phyloP scores from a whole-genome alignment of 2,329 filamentous ascomycete species.

The Fusarium lyarnte region DNA sequence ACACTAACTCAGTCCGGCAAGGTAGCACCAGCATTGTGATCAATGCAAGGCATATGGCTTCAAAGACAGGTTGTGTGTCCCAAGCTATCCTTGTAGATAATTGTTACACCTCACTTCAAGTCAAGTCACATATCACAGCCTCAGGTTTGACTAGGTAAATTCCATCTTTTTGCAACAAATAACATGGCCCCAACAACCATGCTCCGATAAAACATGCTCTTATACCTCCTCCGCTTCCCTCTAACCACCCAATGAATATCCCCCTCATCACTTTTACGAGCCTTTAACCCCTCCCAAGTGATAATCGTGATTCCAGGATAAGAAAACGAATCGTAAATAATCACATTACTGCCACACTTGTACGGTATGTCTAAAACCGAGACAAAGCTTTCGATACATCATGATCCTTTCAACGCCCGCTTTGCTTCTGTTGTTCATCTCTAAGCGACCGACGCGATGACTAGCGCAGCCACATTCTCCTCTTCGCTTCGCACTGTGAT shows the following conservation, averaged over 20 bases:
- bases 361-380: constrained; percentile 44
- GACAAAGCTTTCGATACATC: constrained; percentile 46
- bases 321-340: constrained; percentile 34
- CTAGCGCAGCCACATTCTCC: constrained; percentile 84
- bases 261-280: constrained; percentile 9
- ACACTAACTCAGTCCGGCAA: not conserved
- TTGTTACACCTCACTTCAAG: not conserved
- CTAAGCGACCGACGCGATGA: constrained; percentile 86
- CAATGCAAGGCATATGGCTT: not conserved
- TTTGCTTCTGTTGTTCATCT: constrained; percentile 46
- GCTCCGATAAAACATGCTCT: constrained; percentile 34
- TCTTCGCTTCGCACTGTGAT: constrained; percentile 93
- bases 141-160: constrained; percentile 3
- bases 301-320: constrained; percentile 17
- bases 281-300: not conserved
- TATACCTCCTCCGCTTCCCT: constrained; percentile 31
- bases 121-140: not conserved
- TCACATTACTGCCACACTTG: constrained; percentile 36
- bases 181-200: constrained; percentile 30
- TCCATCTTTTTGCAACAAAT: constrained; percentile 31
- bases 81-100: not conserved
- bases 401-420: constrained; percentile 51
- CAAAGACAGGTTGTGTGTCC: not conserved
- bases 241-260: constrained; percentile 23
- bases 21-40: not conserved